A percentile compares a stretch with the other conserved stretches of the same genome.
Evolutionary conservation across 768 basidiomycete genomes (phyloP).

Genomic region (Trametes punicea): DNA sequence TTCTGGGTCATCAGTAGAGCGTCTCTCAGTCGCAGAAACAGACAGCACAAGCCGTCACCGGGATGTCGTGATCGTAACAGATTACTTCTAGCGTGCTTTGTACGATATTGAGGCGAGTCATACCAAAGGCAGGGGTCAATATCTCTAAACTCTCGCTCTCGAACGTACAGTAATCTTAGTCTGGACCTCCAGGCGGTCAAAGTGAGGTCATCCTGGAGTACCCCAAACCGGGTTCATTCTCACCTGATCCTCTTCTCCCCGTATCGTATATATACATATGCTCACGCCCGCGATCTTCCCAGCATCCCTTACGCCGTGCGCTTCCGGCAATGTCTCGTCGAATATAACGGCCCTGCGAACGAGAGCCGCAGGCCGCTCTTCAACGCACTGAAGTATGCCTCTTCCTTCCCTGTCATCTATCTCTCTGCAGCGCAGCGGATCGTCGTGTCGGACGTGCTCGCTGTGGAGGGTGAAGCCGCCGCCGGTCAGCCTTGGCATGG

Average conservation of each 20-base stretch:
- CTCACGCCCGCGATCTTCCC: conserved; percentile 17
- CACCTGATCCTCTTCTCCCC: background rate
- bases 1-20: too few relatives aligned
- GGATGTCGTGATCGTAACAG: too few relatives aligned
- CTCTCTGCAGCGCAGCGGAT: conserved; percentile 87
- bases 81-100: too few relatives aligned
- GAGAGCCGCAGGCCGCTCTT: conserved; percentile 69
- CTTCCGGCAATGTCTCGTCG: conserved; percentile 90
- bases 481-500: conserved; percentile 60
- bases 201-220: background rate
- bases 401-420: conserved; percentile 94
- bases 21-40: too few relatives aligned
- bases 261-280: background rate
- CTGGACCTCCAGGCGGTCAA: background rate
- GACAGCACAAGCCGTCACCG: too few relatives aligned
- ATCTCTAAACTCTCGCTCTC: background rate
- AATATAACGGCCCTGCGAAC: conserved; percentile 65
- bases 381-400: conserved; percentile 95
- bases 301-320: conserved; percentile 90
- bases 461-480: conserved; percentile 43
- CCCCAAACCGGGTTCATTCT: background rate
- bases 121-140: too few relatives aligned
- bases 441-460: conserved; percentile 57
- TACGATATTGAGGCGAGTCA: too few relatives aligned
- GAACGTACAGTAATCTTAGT: background rate